A percentile compares a stretch with the other conserved stretches of the same genome.
Conservation (phyloP, 148 eudicot species). For the Linanthus parryae region DNA sequence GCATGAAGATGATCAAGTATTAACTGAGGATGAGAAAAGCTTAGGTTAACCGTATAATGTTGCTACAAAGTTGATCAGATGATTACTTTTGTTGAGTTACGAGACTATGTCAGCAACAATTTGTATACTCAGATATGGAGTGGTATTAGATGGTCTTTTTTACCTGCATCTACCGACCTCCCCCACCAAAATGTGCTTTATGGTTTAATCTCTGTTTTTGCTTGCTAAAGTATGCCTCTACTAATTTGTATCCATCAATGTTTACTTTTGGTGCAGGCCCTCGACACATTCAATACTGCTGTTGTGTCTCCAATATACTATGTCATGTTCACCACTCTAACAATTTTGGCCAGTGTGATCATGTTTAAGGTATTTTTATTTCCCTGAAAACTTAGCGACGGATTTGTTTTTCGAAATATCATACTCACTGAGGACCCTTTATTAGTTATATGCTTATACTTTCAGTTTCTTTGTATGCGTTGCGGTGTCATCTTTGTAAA, state of each 20-base stretch:
- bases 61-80: too few relatives aligned
- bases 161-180: not conserved
- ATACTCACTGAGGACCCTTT: too few relatives aligned
- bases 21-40: too few relatives aligned
- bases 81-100: too few relatives aligned
- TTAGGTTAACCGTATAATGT: too few relatives aligned
- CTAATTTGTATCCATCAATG: slow-evolving; percentile 1
- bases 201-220: not conserved
- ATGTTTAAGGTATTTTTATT: slow-evolving; percentile 45
- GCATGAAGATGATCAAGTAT: too few relatives aligned
- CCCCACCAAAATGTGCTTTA: not conserved
- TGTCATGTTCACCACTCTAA: slow-evolving; percentile 50
- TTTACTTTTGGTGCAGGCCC: slow-evolving; percentile 34
- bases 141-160: not conserved
- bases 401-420: too few relatives aligned
- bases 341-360: slow-evolving; percentile 50
- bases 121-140: not conserved
- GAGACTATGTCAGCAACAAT: too few relatives aligned
- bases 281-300: slow-evolving; percentile 57
- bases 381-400: too few relatives aligned
- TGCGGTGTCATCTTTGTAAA: too few relatives aligned
- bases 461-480: too few relatives aligned
- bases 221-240: not conserved
- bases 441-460: too few relatives aligned
- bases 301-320: slow-evolving; percentile 56